phyloP scores from a whole-genome alignment of 495 filamentous ascomycete species.

The Xylaria sp. region DNA sequence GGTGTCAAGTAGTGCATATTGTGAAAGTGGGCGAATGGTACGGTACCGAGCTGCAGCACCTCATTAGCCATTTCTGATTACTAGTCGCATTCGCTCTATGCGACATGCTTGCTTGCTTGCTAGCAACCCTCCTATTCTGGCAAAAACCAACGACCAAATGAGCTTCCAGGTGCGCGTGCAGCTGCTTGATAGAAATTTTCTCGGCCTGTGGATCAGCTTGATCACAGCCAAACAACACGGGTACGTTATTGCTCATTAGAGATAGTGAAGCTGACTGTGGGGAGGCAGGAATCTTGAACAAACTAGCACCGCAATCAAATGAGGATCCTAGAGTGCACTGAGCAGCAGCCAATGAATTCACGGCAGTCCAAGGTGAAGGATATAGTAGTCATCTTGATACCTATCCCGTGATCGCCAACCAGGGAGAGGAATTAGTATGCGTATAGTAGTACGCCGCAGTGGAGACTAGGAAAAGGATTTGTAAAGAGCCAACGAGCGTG shows the following conservation, averaged over 20 bases:
- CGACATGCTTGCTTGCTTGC: slow-evolving; percentile 3
- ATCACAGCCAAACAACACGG: background rate
- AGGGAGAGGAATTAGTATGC: slow-evolving; percentile 10
- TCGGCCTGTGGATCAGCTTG: slow-evolving; percentile 15
- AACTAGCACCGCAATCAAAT: slow-evolving; percentile 5
- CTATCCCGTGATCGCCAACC: slow-evolving; percentile 6
- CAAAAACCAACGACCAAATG: slow-evolving; percentile 16
- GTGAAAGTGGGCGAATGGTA: slow-evolving; percentile 3
- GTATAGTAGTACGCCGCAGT: background rate
- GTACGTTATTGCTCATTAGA: background rate
- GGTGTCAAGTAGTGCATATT: background rate
- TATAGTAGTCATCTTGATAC: background rate
- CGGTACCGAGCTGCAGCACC: slow-evolving; percentile 23
- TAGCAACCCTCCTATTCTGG: slow-evolving; percentile 21
- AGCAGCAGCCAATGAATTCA: slow-evolving; percentile 8
- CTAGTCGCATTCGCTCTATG: slow-evolving; percentile 15
- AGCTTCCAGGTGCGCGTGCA: slow-evolving; percentile 13
- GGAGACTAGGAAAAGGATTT: slow-evolving; percentile 12
- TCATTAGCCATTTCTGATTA: slow-evolving; percentile 20
- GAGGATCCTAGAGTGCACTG: background rate
- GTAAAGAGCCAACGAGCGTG: slow-evolving; percentile 11
- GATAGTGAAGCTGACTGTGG: background rate
- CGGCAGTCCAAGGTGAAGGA: background rate
- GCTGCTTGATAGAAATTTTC: slow-evolving; percentile 24
- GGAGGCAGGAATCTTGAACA: background rate